Conservation (phyloP, 1,139 yeast genomes). For the Yamadazyma dendronema region DNA sequence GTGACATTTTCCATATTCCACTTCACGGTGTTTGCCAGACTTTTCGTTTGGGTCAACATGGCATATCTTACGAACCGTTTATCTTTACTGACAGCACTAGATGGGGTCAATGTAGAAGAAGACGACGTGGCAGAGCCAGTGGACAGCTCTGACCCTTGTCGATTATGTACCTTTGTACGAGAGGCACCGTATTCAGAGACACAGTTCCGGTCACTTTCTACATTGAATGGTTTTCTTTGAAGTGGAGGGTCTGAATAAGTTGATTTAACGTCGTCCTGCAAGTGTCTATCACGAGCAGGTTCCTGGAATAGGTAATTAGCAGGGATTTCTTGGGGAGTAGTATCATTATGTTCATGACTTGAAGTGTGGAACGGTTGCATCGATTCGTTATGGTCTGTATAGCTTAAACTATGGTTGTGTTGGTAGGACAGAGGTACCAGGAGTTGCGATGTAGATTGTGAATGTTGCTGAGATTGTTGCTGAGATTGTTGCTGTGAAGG, state of each 20-base stretch:
- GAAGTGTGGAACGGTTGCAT: no score
- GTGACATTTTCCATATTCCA: slow-evolving; percentile 73
- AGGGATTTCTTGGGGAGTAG: no score
- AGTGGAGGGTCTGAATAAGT: slow-evolving; percentile 8
- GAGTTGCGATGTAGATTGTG: no score
- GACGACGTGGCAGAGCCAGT: slow-evolving; percentile 32
- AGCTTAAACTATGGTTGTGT: no score
- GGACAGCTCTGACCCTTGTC: slow-evolving; percentile 41
- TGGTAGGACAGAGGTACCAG: no score
- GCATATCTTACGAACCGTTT: slow-evolving; percentile 46
- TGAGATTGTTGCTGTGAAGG: no score
- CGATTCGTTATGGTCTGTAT: no score
- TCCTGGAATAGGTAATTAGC: no score
- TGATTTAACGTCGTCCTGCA: slow-evolving; percentile 4
- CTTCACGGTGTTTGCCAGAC: slow-evolving; percentile 21
- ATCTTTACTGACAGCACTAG: slow-evolving; percentile 34
- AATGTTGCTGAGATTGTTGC: no score
- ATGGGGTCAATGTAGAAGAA: slow-evolving; percentile 29
- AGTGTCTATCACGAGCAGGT: no score
- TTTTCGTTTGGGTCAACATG: slow-evolving; percentile 34
- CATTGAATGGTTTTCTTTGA: slow-evolving; percentile 3
- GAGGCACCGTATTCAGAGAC: slow-evolving; percentile 8
- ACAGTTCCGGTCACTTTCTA: slow-evolving; percentile 6
- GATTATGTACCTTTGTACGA: slow-evolving; percentile 21
- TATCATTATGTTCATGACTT: no score